Base-by-base conservation (phyloP, 148 eudicot species). In the Arctostaphylos glauca region DNA sequence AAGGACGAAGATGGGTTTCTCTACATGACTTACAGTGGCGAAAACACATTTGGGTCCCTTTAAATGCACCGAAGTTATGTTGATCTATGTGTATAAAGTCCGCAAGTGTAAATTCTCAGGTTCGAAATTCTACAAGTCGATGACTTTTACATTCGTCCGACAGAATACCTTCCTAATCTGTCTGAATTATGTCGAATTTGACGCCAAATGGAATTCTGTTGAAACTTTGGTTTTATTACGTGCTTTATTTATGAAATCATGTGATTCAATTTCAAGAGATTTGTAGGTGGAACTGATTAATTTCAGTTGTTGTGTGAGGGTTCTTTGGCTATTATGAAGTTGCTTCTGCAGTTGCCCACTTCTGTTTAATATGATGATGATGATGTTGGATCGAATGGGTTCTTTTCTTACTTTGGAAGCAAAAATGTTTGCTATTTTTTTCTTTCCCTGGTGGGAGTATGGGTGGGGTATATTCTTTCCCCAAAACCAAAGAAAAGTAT, bases 1-100 rank as follows among this genome's bases (percentile, higher is more conserved):
- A 91, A 91, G 88, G 93, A 91, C 76, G 93, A 90, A 77, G 93
- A 90, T 56, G 93, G 93, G 3, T 90, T 90, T 77, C 93, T 90
- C 5, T 90, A 90, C 85, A 84, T 89, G 93, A 85, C 89, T 67
- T 90, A 89, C 87, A 90, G 91, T 18, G 90, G 93, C 0, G 91
- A 90, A 80, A 90, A 87, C 86, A 89, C 93, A 9, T 90, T 90
- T 53, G 93, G 93, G 31, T 82, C 80, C 64, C 72, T 79, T 74
- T 58, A 14, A 74, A 23, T 31, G 38, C 16, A 31, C 44, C 46
- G 71, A 64, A 48, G 38, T 31, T 31, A 23, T 21, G 70, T 23
- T 12, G 19, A 52, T 54, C 10, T 49, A 0, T 44, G 79, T 74
- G 31, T 53, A 80, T 80, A 62, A 53, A 79, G 21, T 18, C 50